Percentiles rank a stretch among this genome's conserved stretches.
phyloP scores from a whole-genome alignment of 306 rosid genomes.

The Dalbergia oliveri region DNA sequence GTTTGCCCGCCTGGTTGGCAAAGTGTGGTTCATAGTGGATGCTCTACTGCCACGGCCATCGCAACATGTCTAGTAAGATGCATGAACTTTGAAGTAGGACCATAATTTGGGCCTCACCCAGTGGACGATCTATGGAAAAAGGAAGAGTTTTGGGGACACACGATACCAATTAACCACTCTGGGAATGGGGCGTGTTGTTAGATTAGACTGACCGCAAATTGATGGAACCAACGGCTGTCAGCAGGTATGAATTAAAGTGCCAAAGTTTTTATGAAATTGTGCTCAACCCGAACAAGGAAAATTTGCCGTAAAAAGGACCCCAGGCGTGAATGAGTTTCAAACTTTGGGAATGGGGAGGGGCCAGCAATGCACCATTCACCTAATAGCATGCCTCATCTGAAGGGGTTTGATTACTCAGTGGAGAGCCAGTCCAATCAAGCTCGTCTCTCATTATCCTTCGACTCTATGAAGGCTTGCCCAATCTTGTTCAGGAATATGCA shows the following conservation, averaged over 20 bases:
- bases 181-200: background rate
- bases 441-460: too few relatives aligned
- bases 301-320: slow-evolving; percentile 20
- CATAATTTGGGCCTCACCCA: slow-evolving; percentile 42
- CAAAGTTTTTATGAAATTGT: background rate
- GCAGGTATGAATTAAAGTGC: slow-evolving; percentile 17
- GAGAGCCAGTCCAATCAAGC: background rate
- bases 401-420: background rate
- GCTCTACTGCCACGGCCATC: slow-evolving; percentile 26
- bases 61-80: slow-evolving; percentile 34
- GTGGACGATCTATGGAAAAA: slow-evolving; percentile 7
- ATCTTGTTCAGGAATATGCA: too few relatives aligned
- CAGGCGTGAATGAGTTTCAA: slow-evolving; percentile 42
- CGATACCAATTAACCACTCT: slow-evolving; percentile 13
- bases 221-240: slow-evolving; percentile 28
- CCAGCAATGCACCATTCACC: slow-evolving; percentile 28
- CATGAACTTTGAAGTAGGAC: slow-evolving; percentile 45
- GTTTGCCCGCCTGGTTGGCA: background rate
- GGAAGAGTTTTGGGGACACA: slow-evolving; percentile 20
- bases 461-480: too few relatives aligned
- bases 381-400: background rate
- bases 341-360: slow-evolving; percentile 24
- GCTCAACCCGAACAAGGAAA: slow-evolving; percentile 40
- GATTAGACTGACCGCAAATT: slow-evolving; percentile 19
- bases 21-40: slow-evolving; percentile 37